These are phyloP conservation scores for Acmispon strigosus DNA, from an alignment of 306 rosid species.

Conservation along the genomic window DNA sequence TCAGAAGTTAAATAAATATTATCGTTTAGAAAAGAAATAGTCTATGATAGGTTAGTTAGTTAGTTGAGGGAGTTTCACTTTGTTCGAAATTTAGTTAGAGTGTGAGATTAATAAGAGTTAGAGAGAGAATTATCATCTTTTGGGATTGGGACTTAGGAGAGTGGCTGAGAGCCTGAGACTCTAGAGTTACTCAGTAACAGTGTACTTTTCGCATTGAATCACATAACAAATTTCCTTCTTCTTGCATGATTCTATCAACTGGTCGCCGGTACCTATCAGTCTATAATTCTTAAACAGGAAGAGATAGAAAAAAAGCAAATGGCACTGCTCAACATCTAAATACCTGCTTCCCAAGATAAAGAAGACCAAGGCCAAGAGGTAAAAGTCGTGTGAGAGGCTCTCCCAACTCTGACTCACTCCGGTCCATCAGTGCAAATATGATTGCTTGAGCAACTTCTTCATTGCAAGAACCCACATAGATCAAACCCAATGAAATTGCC, in stretches of 20 bases:
- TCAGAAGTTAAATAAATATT: neutral
- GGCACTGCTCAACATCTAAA: neutral
- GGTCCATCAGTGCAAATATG: conserved; percentile 89
- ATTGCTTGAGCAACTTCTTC: conserved; percentile 95
- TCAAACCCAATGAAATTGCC: conserved; percentile 89
- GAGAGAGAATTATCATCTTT: too few relatives aligned
- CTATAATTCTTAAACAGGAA: neutral
- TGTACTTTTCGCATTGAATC: too few relatives aligned
- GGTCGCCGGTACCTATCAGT: too few relatives aligned
- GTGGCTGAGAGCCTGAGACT: too few relatives aligned
- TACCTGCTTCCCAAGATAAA: conserved; percentile 97
- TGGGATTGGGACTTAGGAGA: too few relatives aligned
- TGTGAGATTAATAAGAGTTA: too few relatives aligned
- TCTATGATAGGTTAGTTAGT: too few relatives aligned
- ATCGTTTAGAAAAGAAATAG: neutral
- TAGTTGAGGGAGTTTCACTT: too few relatives aligned
- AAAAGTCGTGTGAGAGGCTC: conserved; percentile 87
- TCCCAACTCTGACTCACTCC: conserved; percentile 79
- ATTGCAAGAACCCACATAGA: conserved; percentile 92
- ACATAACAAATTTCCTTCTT: too few relatives aligned
- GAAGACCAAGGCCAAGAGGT: conserved; percentile 95
- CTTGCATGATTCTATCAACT: too few relatives aligned
- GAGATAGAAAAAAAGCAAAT: neutral
- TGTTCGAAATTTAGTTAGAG: too few relatives aligned
- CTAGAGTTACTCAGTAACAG: too few relatives aligned